Evolutionary conservation across 108 stramenopile genomes (phyloP).

Genomic region (Epithemia pelagica): DNA sequence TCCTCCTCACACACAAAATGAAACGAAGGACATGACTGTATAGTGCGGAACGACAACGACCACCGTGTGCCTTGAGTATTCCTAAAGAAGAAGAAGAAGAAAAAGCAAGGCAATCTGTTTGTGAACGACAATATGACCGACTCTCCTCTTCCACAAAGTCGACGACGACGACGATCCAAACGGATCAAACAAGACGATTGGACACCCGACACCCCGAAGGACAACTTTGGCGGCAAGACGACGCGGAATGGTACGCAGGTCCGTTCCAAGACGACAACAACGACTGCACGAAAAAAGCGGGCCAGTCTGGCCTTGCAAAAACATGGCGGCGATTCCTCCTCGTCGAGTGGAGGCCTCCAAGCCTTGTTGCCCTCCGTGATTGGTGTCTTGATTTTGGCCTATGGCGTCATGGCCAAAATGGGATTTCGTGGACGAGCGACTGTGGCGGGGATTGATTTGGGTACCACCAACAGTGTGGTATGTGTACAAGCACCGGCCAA

Average conservation of each 20-base stretch:
- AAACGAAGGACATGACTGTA: no score
- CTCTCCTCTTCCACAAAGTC: not conserved
- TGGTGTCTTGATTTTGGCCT: slow-evolving; percentile 51
- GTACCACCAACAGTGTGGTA: slow-evolving; percentile 82
- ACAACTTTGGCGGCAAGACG: not conserved
- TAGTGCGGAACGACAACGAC: no score
- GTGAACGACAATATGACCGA: no score
- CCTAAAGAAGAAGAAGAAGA: no score
- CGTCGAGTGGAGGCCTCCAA: slow-evolving; percentile 69
- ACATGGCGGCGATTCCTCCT: slow-evolving; percentile 31
- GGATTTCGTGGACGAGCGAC: slow-evolving; percentile 79
- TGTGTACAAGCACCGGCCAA: slow-evolving; percentile 73
- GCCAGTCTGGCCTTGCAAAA: slow-evolving; percentile 17
- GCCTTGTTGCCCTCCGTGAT: slow-evolving; percentile 67
- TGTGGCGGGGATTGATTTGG: slow-evolving; percentile 81
- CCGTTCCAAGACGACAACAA: not conserved
- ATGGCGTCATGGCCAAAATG: slow-evolving; percentile 68
- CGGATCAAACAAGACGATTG: not conserved
- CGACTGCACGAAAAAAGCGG: not conserved
- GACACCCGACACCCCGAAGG: not conserved
- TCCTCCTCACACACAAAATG: no score
- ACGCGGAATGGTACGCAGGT: not conserved
- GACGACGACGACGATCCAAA: slow-evolving; percentile 11
- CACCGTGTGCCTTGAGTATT: no score
- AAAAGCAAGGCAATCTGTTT: no score